Conservation (phyloP, 1,284 basidiomycete genomes). For the Ganoderma lingzhi region DNA sequence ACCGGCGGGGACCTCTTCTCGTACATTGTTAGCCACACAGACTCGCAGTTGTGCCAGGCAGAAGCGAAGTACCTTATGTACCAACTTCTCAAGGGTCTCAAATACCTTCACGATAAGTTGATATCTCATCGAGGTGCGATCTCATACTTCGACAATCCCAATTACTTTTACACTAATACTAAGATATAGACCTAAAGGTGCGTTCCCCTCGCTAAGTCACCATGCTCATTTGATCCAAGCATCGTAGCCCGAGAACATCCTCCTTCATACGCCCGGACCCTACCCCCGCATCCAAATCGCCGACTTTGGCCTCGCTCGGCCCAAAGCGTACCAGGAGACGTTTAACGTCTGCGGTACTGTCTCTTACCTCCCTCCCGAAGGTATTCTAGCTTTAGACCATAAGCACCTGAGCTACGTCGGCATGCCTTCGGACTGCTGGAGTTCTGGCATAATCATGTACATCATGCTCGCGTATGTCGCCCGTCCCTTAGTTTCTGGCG, state of each 20-base stretch:
- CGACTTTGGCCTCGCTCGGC: conserved; percentile 88
- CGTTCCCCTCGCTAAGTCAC: neutral
- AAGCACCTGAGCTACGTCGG: conserved; percentile 77
- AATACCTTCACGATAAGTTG: conserved; percentile 76
- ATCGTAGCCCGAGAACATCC: conserved; percentile 83
- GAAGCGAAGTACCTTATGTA: conserved; percentile 88
- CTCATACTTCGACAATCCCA: conserved; percentile 6
- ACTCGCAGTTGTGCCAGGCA: conserved; percentile 70
- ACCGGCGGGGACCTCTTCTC: conserved; percentile 84
- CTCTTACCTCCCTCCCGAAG: conserved; percentile 87
- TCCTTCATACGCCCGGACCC: conserved; percentile 76
- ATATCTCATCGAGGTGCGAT: conserved; percentile 83
- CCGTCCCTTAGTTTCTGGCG: neutral
- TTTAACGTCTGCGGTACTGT: conserved; percentile 85
- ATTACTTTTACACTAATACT: neutral
- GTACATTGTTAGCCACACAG: conserved; percentile 72
- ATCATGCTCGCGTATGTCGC: conserved; percentile 79
- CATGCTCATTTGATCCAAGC: conserved; percentile 7
- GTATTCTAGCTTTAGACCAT: conserved; percentile 76
- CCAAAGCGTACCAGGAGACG: conserved; percentile 79
- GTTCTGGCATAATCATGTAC: conserved; percentile 79
- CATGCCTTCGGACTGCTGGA: conserved; percentile 88
- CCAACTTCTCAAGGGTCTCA: conserved; percentile 77
- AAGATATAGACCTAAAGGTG: conserved; percentile 74
- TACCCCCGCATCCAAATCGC: conserved; percentile 87